Evolutionary conservation across 257 asterid species (phyloP), one percentile per base, ranked within the genome.

Genomic region (Solanum acaule): DNA sequence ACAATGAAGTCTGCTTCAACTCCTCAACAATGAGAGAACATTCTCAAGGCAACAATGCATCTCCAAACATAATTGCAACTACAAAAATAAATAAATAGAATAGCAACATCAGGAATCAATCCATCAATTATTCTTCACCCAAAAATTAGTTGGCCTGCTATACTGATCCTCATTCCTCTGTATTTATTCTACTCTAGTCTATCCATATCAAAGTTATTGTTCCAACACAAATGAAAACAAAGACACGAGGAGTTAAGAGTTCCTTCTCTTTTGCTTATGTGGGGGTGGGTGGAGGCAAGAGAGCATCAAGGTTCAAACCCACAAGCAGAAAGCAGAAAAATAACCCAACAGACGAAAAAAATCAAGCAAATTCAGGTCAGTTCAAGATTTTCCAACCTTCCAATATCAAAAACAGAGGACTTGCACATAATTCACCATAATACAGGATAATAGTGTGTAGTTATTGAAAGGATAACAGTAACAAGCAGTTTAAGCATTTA

Each of bases 11-110:
- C 90, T 90, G 94, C 91, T 93, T 94, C 94, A 96, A 92, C 94
- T 96, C 99, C 88, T 96, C 95, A 31, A 96, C 98, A 81, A 96
- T 91, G 87, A 95, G 97, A 82, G 98, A 95, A 91, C 98, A 96
- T 89, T 96, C 98, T 67, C 95, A 95, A 87, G 94, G 96, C 89
- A 95, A 95, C 92, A 96, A 88, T 35, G 95, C 83, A 90, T 96
- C 99, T 75, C 99, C 99, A 89, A 95, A 95, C 99, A 96, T 96
- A 73, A 96, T 95, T 29, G 98, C 98, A 88, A 96, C 99, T 96
- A 87, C 87, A 72, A 77, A 37, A 59, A 27, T 37, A 37, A 65
- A 52, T 44, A 42, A 31, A 29, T 29, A 29, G 31, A 29, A 29
- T 29, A 29, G 31, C 31, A 29, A 29, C 31, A 29, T 29, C 31